Evolutionary conservation across 2,329 filamentous ascomycete species (phyloP), one percentile per base, ranked within the genome.

Genomic region (Trematosphaeria pertusa): DNA sequence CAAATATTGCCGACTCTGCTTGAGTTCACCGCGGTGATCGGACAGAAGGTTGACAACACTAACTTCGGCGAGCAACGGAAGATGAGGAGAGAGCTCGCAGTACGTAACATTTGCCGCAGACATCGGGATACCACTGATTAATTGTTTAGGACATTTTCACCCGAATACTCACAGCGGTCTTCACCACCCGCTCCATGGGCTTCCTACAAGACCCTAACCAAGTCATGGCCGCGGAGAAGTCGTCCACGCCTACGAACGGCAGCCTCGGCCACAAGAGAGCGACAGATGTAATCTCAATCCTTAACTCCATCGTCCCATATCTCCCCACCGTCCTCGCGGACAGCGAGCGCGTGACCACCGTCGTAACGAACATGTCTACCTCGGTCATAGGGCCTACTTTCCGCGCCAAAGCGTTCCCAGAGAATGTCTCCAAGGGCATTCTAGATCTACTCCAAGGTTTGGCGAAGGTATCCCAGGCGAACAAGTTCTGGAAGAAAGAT

Each of bases 41-140:
- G 94, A 1, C 88, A 94, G 67, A 99, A 99, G 76, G 88, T 97
- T 38, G 92, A 97, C 70, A 97, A 99, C 61, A 99, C 93, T 10
- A 97, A 92, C 61, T 97, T 97, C 73, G 93, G 93, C 24, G 93
- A 97, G 74, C 90, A 97, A 73, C 83, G 86, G 40, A 91, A 88
- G 71, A 96, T 97, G 91, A 85, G 92, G 51, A 84, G 88, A 67
- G 93, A 97, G 50, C 78, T 97, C 14, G 89, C 89, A 18, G 90
- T 93, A 79, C 73, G 88, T 81, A 1, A n/a, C 9, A 10, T 30
- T 24, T n/a, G n/a, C n/a, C n/a, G n/a, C n/a, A n/a, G n/a, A n/a
- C n/a, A n/a, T n/a, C n/a, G n/a, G n/a, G n/a, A n/a, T n/a, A n/a
- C n/a, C n/a, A n/a, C n/a, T n/a, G n/a, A n/a, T n/a, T n/a, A n/a